Evolutionary conservation across 1,139 yeast species (phyloP), one percentile per base, ranked within the genome.

Genomic region (Eremothecium coryli): DNA sequence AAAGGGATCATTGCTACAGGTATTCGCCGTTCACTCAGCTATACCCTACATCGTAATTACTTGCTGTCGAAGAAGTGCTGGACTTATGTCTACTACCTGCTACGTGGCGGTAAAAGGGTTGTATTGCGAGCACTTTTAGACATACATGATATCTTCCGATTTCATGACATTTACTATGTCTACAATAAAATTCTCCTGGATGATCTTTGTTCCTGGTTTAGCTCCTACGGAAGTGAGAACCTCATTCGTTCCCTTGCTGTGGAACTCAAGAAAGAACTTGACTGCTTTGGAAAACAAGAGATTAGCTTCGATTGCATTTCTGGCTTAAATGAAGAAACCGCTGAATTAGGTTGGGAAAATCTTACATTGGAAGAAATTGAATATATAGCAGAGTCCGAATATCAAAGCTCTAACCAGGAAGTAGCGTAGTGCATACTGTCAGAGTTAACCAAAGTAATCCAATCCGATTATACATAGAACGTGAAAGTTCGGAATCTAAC

Each of bases 81-180:
- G 93, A 68, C 71, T 16, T 95, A 84, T 52, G 85, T 78, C 0
- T 74, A 80, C 48, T 66, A 66, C 38, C 63, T 74, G 8, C 59
- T 90, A 29, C 59, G 80, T 35, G 73, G 73, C 13, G 96, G 96
- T 2, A 79, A 76, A 49, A 63, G 84, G 35, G 64, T 70, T 9
- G 66, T 88, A 0, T 60, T 86, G 28, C 70, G 71, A 43, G 62
- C 71, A 1, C 54, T 88, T 23, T 58, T 86, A 23, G 72, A 68
- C 15, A 58, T 76, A 10, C 71, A 82, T 45, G 88, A 81, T 49
- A 59, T 81, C n/a, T 86, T 86, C 56, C 69, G 95, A 38, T 78
- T 64, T 46, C 90, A 82, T 50, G 96, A 88, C 46, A 71, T 81
- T n/a, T 86, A 86, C 54, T 82, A 82, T 50, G 88, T 85, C 7